Evolutionary conservation across 495 filamentous ascomycete genomes (phyloP).

Genomic region (Penicillium paradoxum): DNA sequence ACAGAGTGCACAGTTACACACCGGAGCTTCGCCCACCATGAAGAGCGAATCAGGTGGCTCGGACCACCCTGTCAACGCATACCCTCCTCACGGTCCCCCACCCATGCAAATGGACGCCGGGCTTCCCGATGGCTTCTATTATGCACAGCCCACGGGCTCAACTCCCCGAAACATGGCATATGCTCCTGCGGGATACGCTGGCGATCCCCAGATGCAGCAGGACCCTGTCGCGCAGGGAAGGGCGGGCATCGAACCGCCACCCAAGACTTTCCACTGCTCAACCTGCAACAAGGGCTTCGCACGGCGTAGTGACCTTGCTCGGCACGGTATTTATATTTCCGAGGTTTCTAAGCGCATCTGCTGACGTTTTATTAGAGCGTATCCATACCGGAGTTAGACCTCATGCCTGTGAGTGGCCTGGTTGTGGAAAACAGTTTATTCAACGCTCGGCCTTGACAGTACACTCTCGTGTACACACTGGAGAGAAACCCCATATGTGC

Average conservation of each 20-base stretch:
- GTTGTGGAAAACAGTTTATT: constrained; percentile 94
- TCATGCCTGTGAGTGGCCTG: constrained; percentile 85
- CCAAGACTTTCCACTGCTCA: constrained; percentile 87
- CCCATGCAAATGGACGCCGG: constrained; percentile 42
- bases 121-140: constrained; percentile 25
- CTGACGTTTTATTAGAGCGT: constrained; percentile 59
- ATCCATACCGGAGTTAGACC: constrained; percentile 91
- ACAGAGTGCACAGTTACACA: constrained; percentile 41
- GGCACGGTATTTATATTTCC: constrained; percentile 67
- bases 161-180: constrained; percentile 51
- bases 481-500: constrained; percentile 97
- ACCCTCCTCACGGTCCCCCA: constrained; percentile 48
- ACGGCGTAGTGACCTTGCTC: constrained; percentile 85
- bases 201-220: constrained; percentile 31
- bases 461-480: constrained; percentile 90
- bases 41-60: constrained; percentile 66
- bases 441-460: constrained; percentile 97
- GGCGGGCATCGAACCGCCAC: constrained; percentile 46
- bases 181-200: constrained; percentile 36
- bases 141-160: constrained; percentile 39
- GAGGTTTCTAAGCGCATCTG: constrained; percentile 5
- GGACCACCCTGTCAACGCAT: constrained; percentile 55
- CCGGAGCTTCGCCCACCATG: constrained; percentile 45
- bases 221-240: constrained; percentile 37
- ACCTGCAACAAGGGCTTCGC: constrained; percentile 92